Percentiles rank a stretch among this genome's conserved stretches.
Evolutionary conservation across 106 monocot species (phyloP).

Genomic region (Chionographis japonica): DNA sequence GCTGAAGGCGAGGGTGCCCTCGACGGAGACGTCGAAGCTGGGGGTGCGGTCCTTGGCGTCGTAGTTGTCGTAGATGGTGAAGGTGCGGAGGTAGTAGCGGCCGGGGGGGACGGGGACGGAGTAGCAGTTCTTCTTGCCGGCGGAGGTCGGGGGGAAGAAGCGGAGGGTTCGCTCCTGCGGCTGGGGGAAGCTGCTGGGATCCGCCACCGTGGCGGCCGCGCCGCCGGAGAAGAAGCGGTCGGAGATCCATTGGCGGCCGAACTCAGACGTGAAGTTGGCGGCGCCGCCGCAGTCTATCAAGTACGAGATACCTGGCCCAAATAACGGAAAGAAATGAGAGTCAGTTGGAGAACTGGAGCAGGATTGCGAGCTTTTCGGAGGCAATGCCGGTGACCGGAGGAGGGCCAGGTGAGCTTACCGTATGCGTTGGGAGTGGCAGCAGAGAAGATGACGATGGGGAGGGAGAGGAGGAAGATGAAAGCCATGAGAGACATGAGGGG

Average conservation of each 20-base stretch:
- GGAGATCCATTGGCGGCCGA: slow-evolving; percentile 68
- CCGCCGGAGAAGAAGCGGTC: slow-evolving; percentile 65
- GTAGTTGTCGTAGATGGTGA: slow-evolving; percentile 98
- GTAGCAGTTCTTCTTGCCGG: slow-evolving; percentile 94
- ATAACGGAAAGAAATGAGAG: background rate
- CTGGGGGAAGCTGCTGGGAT: slow-evolving; percentile 62
- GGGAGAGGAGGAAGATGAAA: too few relatives aligned
- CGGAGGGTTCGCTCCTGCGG: slow-evolving; percentile 80
- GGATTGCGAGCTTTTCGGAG: too few relatives aligned
- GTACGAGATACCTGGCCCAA: slow-evolving; percentile 19
- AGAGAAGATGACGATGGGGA: too few relatives aligned
- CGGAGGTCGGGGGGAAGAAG: slow-evolving; percentile 61
- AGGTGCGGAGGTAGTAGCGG: slow-evolving; percentile 85
- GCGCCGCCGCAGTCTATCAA: slow-evolving; percentile 84
- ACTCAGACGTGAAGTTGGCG: slow-evolving; percentile 57
- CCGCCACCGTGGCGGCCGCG: slow-evolving; percentile 49
- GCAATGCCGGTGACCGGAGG: too few relatives aligned
- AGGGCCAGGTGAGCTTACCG: too few relatives aligned
- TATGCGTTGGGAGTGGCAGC: too few relatives aligned
- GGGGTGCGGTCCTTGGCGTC: slow-evolving; percentile 68
- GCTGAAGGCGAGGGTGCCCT: slow-evolving; percentile 72
- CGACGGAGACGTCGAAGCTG: slow-evolving; percentile 84
- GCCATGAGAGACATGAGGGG: too few relatives aligned
- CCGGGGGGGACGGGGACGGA: slow-evolving; percentile 66
- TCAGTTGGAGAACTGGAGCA: too few relatives aligned